Conservation (phyloP, 225 moss, liverwort and hornwort genomes). For the Antitrichia curtipendula region DNA sequence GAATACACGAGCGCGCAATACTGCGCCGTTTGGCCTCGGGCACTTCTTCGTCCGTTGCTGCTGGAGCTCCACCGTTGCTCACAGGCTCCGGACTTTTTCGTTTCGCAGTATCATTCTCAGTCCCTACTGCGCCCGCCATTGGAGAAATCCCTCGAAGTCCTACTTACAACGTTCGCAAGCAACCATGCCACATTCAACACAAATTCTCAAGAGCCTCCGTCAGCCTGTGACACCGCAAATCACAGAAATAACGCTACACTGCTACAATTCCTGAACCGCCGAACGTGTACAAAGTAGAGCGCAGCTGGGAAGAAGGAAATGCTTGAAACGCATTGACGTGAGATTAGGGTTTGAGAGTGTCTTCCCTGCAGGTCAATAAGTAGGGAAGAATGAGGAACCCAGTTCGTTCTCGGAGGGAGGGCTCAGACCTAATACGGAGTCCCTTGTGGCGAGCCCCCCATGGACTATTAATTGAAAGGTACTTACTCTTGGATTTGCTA, state of each 20-base stretch:
- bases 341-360: not conserved
- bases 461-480: not conserved
- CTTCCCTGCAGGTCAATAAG: not conserved
- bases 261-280: not conserved
- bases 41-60: conserved; percentile 11
- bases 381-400: not conserved
- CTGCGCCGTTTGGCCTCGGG: conserved; percentile 52
- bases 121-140: conserved; percentile 20
- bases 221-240: not conserved
- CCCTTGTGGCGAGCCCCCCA: not conserved
- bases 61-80: conserved; percentile 8
- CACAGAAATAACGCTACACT: not conserved
- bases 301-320: not conserved
- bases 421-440: not conserved
- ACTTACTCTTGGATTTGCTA: not conserved
- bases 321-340: not conserved
- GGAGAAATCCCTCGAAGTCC: not conserved
- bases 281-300: not conserved
- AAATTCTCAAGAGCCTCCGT: not conserved
- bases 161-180: not conserved
- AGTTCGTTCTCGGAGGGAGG: not conserved
- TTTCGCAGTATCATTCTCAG: conserved; percentile 26
- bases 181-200: not conserved
- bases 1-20: conserved; percentile 44
- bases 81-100: conserved; percentile 45